Percentiles rank a stretch among this genome's conserved stretches.
phyloP scores from a whole-genome alignment of 1,139 yeast genomes.

The Geotrichum reessii region DNA sequence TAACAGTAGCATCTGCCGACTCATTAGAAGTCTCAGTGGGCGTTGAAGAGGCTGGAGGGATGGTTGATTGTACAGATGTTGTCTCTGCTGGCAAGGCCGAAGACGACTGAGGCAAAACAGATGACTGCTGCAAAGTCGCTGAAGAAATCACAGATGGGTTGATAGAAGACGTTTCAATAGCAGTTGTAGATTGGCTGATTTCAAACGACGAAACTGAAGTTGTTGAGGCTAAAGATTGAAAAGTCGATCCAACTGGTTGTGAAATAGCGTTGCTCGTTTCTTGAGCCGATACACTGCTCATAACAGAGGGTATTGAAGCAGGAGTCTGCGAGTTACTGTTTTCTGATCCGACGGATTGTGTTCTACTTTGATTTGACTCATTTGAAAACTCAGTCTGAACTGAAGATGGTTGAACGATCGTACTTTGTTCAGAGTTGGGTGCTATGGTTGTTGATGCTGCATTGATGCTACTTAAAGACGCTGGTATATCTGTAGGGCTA shows the following conservation, averaged over 20 bases:
- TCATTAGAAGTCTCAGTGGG: neutral
- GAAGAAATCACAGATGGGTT: neutral
- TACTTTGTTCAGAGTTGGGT: neutral
- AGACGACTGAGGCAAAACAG: neutral
- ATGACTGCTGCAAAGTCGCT: too few species aligned
- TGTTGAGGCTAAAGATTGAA: neutral
- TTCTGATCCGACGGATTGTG: neutral
- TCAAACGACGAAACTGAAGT: neutral
- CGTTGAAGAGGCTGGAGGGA: neutral
- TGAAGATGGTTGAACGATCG: neutral
- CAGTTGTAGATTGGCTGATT: neutral
- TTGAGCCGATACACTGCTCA: neutral
- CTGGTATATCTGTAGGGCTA: neutral
- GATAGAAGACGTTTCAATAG: neutral
- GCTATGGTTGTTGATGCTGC: neutral
- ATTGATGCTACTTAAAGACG: neutral
- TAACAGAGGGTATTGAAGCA: neutral
- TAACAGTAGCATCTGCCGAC: slow-evolving; percentile 18
- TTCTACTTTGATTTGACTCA: neutral
- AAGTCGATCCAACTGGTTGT: neutral
- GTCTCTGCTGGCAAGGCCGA: neutral
- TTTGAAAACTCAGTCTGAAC: neutral
- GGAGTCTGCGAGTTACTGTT: neutral
- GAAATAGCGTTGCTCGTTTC: neutral
- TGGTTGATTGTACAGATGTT: too few species aligned